Evolutionary conservation across 805 yeast species (phyloP).

Genomic region (Lipomyces mesembrius): DNA sequence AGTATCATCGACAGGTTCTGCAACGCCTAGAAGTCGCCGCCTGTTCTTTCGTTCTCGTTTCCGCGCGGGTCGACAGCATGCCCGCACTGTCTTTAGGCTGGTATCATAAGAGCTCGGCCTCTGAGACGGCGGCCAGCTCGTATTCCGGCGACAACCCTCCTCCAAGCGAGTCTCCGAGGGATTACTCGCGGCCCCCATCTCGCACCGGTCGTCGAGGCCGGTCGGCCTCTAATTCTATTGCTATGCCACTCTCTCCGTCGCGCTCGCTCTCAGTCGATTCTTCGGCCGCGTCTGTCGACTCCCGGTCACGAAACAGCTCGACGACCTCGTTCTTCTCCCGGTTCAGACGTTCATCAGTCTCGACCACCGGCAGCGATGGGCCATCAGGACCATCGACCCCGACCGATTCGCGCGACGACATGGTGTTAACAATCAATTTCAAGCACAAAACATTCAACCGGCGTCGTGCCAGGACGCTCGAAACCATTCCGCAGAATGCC

Average conservation of each 20-base stretch:
- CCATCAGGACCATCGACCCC: conserved; percentile 7
- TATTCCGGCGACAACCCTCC: not conserved
- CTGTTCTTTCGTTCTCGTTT: not conserved
- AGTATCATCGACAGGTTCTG: not conserved
- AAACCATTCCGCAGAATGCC: conserved; percentile 35
- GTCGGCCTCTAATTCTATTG: conserved; percentile 13
- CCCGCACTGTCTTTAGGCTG: conserved; percentile 14
- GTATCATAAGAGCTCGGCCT: conserved; percentile 15
- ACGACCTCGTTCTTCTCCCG: conserved; percentile 29
- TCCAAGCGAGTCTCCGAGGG: not conserved
- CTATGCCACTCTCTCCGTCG: conserved; percentile 16
- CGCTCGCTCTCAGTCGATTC: conserved; percentile 32
- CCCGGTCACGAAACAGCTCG: conserved; percentile 17
- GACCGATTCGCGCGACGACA: conserved; percentile 19
- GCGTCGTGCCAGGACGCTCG: conserved; percentile 36
- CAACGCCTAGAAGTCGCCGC: conserved; percentile 5
- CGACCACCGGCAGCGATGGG: conserved; percentile 27
- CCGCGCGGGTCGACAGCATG: conserved; percentile 14
- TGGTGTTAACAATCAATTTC: conserved; percentile 15
- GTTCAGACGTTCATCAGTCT: conserved; percentile 31
- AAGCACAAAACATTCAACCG: conserved; percentile 21
- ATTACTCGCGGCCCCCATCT: conserved; percentile 25
- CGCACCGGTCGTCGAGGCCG: conserved; percentile 14
- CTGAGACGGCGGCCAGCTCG: conserved; percentile 7
- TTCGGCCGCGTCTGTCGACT: conserved; percentile 10